Evolutionary conservation across 2,329 filamentous ascomycete genomes (phyloP), one percentile per base, ranked within the genome.

Genomic region (Penicillium sp.): DNA sequence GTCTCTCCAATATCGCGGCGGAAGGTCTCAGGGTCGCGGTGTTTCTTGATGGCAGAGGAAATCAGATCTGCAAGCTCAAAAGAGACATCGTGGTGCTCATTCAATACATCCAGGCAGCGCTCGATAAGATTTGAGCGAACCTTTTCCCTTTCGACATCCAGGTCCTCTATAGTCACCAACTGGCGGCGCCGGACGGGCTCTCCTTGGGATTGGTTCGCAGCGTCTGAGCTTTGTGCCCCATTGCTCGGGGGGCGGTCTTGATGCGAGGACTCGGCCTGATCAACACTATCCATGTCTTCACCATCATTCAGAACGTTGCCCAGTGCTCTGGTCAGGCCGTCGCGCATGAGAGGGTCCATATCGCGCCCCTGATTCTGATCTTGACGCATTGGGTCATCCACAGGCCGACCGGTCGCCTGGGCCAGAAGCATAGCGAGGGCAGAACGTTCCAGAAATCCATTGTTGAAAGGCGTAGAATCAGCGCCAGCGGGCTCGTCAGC

Each of bases 21-120:
- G 67, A 58, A 76, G 57, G 64, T 76, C 53, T 64, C 76, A 50
- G 65, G 79, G 61, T 78, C 81, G 58, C 60, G 78, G 51, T 70
- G 84, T 57, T 80, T 83, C 19, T 73, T 70, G 7, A 80, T 79
- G 16, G 88, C 83, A 3, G 84, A 82, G 25, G 79, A 79, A 39
- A 98, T 90, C 14, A 98, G 74, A 56, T 96, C 90, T 0, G 89
- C 81, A 32, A 98, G 75, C 58, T 97, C 91, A 54, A 96, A 93
- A 0, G 93, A 94, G 8, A 91, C 82, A 52, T 87, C 83, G 10
- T 90, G 84, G 54, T 97, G 90, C 25, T 84, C 83, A 61, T 91
- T 86, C 37, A 98, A 82, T 21, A 97, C 82, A 56, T 96, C 90
- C 15, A 98, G 73, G 50, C 87, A 94, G 42, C 88, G 85, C 54